phyloP scores from a whole-genome alignment of 345 rosid species.

The Pistacia atlantica region DNA sequence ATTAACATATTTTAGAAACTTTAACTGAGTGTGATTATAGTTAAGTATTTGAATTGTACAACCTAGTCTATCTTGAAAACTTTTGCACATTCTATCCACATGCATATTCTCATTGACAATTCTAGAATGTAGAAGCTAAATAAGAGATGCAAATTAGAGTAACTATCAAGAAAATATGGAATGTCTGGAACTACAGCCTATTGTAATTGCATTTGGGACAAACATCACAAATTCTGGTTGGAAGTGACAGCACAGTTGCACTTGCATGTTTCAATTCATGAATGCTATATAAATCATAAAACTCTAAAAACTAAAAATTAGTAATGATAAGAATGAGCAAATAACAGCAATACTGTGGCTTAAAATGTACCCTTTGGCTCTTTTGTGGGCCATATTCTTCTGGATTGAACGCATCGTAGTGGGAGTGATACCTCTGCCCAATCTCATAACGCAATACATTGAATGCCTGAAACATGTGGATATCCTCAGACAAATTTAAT shows the following conservation, averaged over 20 bases:
- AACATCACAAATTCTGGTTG: neutral
- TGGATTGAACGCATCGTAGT: constrained; percentile 82
- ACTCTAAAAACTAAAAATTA: neutral
- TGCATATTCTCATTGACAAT: neutral
- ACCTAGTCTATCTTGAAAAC: neutral
- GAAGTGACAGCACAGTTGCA: neutral
- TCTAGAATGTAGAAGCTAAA: neutral
- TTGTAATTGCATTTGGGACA: neutral
- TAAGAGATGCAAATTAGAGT: neutral
- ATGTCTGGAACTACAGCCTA: neutral
- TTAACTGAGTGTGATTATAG: neutral
- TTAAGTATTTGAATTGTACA: neutral
- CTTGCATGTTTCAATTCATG: neutral
- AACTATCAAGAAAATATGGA: neutral
- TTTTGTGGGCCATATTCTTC: constrained; percentile 73
- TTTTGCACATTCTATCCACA: neutral
- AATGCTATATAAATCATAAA: no score
- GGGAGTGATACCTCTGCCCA: constrained; percentile 91
- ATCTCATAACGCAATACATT: constrained; percentile 79
- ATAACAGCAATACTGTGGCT: neutral
- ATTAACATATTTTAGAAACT: neutral
- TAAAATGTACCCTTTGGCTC: constrained; percentile 53
- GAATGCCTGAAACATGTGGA: constrained; percentile 76
- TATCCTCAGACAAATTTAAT: constrained; percentile 37
- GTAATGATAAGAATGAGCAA: neutral